Conservation (phyloP, 2,329 filamentous ascomycete genomes). For the Fusarium begoniae region DNA sequence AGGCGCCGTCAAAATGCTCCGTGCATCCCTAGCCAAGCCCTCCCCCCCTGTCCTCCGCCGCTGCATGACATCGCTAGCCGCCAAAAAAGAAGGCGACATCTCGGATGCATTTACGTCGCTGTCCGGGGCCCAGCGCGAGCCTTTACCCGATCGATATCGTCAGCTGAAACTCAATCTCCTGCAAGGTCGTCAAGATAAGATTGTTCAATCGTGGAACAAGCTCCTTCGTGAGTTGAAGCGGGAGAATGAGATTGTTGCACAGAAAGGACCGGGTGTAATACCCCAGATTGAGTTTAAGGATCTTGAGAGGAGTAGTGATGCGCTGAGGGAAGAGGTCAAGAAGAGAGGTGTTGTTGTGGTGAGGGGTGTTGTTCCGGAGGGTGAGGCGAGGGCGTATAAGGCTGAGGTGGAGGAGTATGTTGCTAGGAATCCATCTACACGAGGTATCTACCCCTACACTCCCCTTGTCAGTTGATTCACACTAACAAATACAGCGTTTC, state of each 20-base stretch:
- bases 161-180: slow-evolving; percentile 64
- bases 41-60: slow-evolving; percentile 18
- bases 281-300: slow-evolving; percentile 61
- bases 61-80: slow-evolving; percentile 22
- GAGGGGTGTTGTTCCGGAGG: slow-evolving; percentile 69
- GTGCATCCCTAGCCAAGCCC: slow-evolving; percentile 27
- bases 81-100: slow-evolving; percentile 68
- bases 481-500: slow-evolving; percentile 62
- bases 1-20: slow-evolving; percentile 29
- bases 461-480: background rate
- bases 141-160: slow-evolving; percentile 65
- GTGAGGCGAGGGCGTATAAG: slow-evolving; percentile 72
- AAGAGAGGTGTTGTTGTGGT: slow-evolving; percentile 72
- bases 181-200: slow-evolving; percentile 56
- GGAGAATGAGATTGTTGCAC: slow-evolving; percentile 60
- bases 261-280: slow-evolving; percentile 58
- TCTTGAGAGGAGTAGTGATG: slow-evolving; percentile 51
- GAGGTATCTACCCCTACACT: slow-evolving; percentile 49
- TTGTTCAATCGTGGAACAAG: slow-evolving; percentile 59
- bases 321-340: slow-evolving; percentile 59
- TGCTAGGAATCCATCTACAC: slow-evolving; percentile 67
- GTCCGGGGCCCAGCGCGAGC: slow-evolving; percentile 55
- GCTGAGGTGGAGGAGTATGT: slow-evolving; percentile 72
- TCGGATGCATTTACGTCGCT: slow-evolving; percentile 70
- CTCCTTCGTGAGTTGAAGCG: slow-evolving; percentile 55